Percentiles rank a stretch among this genome's conserved stretches.
phyloP scores from a whole-genome alignment of 202 grass and related monocot genomes.

The Bolboschoenoplectus hybrid region DNA sequence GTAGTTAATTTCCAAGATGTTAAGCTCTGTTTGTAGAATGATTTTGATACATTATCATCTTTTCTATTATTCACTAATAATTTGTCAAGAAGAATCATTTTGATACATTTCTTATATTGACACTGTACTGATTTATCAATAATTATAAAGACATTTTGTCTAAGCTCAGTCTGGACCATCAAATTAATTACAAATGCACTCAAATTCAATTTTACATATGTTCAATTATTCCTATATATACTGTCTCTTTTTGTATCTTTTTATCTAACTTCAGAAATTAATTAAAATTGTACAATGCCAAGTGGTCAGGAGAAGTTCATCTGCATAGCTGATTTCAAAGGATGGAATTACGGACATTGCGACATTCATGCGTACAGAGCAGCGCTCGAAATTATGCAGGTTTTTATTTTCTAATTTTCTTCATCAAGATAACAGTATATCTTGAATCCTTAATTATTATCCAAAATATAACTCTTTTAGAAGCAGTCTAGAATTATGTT shows the following conservation, averaged over 20 bases:
- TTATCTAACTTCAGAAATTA: background rate
- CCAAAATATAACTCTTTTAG: background rate
- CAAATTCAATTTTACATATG: background rate
- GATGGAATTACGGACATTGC: slow-evolving; percentile 66
- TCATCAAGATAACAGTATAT: background rate
- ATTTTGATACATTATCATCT: background rate
- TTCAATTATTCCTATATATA: background rate
- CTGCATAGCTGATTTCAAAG: slow-evolving; percentile 67
- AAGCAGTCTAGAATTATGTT: background rate
- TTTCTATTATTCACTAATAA: background rate
- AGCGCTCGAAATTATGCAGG: slow-evolving; percentile 78
- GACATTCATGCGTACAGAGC: slow-evolving; percentile 63
- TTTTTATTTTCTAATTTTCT: background rate
- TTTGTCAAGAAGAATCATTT: background rate
- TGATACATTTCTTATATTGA: background rate
- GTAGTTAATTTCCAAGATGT: background rate
- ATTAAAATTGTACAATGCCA: slow-evolving; percentile 54
- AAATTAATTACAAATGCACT: background rate
- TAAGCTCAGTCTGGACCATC: background rate
- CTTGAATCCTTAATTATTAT: background rate
- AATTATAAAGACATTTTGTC: background rate
- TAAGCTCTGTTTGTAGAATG: slow-evolving; percentile 8
- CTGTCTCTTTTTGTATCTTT: background rate
- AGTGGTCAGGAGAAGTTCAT: slow-evolving; percentile 79
- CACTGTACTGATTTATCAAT: background rate